Conservation (phyloP, 2,329 filamentous ascomycete genomes). For the Aaosphaeria pasadenensis region DNA sequence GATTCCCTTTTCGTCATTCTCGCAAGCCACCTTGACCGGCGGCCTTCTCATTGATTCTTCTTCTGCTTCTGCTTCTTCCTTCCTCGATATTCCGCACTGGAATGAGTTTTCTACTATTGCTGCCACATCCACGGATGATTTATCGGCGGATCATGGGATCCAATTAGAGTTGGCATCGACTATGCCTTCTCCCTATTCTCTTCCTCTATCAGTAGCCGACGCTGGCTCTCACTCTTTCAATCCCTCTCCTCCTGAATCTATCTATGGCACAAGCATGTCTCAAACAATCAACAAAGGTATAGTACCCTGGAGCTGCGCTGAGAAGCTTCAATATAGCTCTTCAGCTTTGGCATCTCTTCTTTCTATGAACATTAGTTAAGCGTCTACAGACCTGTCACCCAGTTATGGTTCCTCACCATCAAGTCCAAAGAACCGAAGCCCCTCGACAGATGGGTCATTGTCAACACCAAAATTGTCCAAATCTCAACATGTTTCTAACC, state of each 20-base stretch:
- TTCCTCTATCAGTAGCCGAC: too few relatives aligned
- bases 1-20: conserved; percentile 17
- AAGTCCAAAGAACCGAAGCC: conserved; percentile 22
- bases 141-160: conserved; percentile 16
- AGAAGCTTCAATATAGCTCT: not conserved
- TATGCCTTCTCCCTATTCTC: too few relatives aligned
- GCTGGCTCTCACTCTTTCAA: too few relatives aligned
- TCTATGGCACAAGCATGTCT: conserved; percentile 10
- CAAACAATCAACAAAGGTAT: conserved; percentile 26
- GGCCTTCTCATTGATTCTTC: conserved; percentile 12
- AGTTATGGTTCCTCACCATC: conserved; percentile 24
- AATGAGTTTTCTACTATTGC: conserved; percentile 16
- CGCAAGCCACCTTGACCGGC: conserved; percentile 17
- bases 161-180: too few relatives aligned
- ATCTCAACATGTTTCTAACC: conserved; percentile 18
- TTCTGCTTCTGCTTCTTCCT: conserved; percentile 9
- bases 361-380: not conserved
- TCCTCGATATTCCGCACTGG: conserved; percentile 20
- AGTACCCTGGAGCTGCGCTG: not conserved
- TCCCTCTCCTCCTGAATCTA: too few relatives aligned
- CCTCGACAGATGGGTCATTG: conserved; percentile 19
- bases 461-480: conserved; percentile 19
- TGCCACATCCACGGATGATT: conserved; percentile 11
- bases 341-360: too few relatives aligned
- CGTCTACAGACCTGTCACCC: conserved; percentile 8